These are phyloP conservation scores for Pouteria glomerata DNA, from an alignment of 148 eudicot genomes.

Conservation along the genomic window DNA sequence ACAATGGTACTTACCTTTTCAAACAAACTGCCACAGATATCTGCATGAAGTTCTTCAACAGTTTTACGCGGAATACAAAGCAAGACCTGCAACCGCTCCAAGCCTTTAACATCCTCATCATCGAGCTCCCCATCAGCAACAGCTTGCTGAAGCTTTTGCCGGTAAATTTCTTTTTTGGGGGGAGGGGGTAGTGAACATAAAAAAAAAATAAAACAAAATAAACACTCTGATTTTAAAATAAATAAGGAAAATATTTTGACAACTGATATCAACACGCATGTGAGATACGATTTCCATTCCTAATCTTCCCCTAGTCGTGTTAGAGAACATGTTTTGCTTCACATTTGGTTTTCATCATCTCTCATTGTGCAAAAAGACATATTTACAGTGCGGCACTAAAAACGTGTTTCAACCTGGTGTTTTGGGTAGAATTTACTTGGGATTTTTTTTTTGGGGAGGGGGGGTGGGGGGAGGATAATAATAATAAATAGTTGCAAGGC, in stretches of 20 bases:
- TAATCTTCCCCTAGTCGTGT: not conserved
- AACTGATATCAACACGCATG: not conserved
- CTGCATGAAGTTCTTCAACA: slow-evolving; percentile 87
- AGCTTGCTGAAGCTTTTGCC: slow-evolving; percentile 83
- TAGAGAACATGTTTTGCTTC: not conserved
- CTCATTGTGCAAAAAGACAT: not conserved
- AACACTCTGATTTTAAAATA: not conserved
- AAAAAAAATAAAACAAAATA: too few species aligned
- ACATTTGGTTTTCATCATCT: not conserved
- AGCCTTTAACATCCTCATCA: slow-evolving; percentile 68
- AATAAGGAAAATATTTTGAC: not conserved
- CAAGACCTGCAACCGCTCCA: slow-evolving; percentile 73
- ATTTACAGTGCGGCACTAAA: not conserved
- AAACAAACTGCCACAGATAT: slow-evolving; percentile 78
- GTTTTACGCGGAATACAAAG: slow-evolving; percentile 78
- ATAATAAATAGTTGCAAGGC: not conserved
- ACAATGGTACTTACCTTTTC: slow-evolving; percentile 55
- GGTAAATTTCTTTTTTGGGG: slow-evolving; percentile 91
- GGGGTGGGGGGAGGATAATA: too few species aligned
- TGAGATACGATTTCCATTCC: not conserved
- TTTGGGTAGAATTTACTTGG: too few species aligned
- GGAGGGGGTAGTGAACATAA: not conserved
- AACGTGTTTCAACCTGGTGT: not conserved
- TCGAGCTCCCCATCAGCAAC: slow-evolving; percentile 76
- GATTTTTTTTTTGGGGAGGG: too few species aligned